Base-by-base conservation (phyloP, 2,329 filamentous ascomycete genomes). In the Colletotrichum salicis region DNA sequence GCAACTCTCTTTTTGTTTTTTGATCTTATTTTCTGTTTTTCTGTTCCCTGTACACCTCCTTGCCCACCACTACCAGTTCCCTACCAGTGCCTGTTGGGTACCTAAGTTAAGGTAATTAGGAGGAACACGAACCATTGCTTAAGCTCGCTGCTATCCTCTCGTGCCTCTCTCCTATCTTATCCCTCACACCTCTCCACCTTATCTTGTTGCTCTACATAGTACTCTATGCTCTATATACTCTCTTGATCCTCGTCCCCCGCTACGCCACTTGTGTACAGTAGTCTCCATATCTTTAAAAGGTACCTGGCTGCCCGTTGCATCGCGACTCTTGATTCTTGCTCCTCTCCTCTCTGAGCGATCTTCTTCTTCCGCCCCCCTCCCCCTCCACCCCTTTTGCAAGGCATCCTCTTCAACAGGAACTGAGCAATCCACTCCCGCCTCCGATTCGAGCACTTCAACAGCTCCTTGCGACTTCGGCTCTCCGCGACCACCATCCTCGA, bases 381-480 rank as follows among this genome's bases (percentile, higher is more conserved):
- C 19, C 55, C 55, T 33, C 45, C 27, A 24, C 58, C 35, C 64
- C 41, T 7, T n/a, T 33, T 52, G 64, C 57, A 62, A 62, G 64
- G 64, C 57, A 24, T 64, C 70, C 65, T 72, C 60, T 72, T 70
- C 70, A 70, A 72, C 60, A 70, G 65, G 54, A 70, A 70, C 60
- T 45, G 70, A 55, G 65, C 58, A 48, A 64, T 22, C 48, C 66
- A 33, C 55, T 54, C 60, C 13, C 65, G 29, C 37, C 48, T 72
- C 70, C 70, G 35, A 29, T 37, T 31, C 37, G 69, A 71, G 70
- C 70, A 72, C 70, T 72, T 72, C 66, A 72, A 72, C 59, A 54
- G 66, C 66, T 70, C 66, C 54, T 72, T 64, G 70, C 66, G 66
- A 69, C 65, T 70, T 70, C 70, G 70, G 70, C 70, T 55, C 60